A percentile compares a stretch with the other conserved stretches of the same genome.
phyloP scores from a whole-genome alignment of 1,139 yeast genomes.

The Blastobotrys apis region DNA sequence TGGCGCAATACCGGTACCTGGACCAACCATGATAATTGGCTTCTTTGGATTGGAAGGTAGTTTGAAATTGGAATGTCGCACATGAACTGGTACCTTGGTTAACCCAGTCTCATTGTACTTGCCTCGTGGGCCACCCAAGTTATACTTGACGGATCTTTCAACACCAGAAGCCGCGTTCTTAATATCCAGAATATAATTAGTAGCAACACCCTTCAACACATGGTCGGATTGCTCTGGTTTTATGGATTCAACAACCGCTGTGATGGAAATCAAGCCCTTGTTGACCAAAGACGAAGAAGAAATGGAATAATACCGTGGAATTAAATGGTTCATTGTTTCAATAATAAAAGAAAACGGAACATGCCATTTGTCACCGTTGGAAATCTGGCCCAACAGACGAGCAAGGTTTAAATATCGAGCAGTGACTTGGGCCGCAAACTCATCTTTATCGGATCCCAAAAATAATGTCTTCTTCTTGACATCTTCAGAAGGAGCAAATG shows the following conservation, averaged over 20 bases:
- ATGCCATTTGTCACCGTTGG: constrained; percentile 64
- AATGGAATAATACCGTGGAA: constrained; percentile 94
- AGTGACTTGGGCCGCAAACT: constrained; percentile 63
- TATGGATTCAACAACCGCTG: constrained; percentile 89
- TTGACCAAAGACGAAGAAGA: constrained; percentile 84
- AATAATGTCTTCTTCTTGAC: constrained; percentile 49
- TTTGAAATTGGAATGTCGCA: constrained; percentile 92
- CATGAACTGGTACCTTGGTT: constrained; percentile 78
- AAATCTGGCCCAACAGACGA: constrained; percentile 61
- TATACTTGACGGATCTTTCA: constrained; percentile 46
- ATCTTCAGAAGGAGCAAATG: constrained; percentile 71
- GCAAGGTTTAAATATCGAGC: constrained; percentile 64
- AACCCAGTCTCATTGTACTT: constrained; percentile 38
- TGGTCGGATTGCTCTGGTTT: constrained; percentile 40
- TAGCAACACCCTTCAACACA: constrained; percentile 78
- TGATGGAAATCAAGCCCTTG: constrained; percentile 63
- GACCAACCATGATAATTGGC: constrained; percentile 91
- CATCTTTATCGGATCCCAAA: constrained; percentile 63
- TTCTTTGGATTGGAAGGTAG: constrained; percentile 81
- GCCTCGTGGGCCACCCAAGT: constrained; percentile 77
- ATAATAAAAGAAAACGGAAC: constrained; percentile 84
- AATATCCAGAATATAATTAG: constrained; percentile 77
- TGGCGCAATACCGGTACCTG: constrained; percentile 99
- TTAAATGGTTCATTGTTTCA: constrained; percentile 76
- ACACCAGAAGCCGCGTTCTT: constrained; percentile 58